phyloP scores from a whole-genome alignment of 2,329 filamentous ascomycete species.

The Ceratocystis cacaofunesta region DNA sequence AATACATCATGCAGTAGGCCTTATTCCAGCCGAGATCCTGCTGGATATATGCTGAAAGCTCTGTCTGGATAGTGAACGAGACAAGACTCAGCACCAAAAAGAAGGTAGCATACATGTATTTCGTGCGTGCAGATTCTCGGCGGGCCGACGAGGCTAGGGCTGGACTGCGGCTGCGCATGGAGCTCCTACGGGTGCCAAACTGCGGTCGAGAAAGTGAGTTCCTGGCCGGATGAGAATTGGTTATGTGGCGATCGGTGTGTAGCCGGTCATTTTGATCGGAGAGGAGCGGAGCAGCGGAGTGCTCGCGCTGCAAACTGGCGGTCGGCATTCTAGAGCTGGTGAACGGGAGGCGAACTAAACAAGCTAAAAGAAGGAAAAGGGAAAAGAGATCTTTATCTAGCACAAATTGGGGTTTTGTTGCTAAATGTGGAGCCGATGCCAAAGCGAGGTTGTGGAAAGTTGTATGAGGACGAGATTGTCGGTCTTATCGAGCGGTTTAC shows the following conservation, averaged over 20 bases:
- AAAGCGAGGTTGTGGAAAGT: not conserved
- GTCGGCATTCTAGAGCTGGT: not conserved
- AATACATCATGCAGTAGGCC: slow-evolving; percentile 98
- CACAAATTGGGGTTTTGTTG: not conserved
- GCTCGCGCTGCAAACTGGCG: slow-evolving; percentile 6
- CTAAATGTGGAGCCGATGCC: not conserved
- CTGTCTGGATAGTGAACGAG: slow-evolving; percentile 86
- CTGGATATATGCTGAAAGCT: slow-evolving; percentile 90
- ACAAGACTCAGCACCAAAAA: slow-evolving; percentile 73
- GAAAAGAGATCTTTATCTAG: not conserved
- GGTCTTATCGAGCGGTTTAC: not conserved
- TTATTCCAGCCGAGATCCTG: slow-evolving; percentile 88
- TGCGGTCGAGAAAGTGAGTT: not conserved
- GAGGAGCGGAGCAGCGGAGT: slow-evolving; percentile 13
- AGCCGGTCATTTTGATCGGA: not conserved
- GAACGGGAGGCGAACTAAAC: not conserved
- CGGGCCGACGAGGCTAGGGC: slow-evolving; percentile 26
- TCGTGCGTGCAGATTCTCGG: slow-evolving; percentile 45
- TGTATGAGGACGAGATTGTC: not conserved
- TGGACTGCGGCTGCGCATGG: slow-evolving; percentile 67
- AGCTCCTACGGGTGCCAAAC: slow-evolving; percentile 30
- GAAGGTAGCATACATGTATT: slow-evolving; percentile 74
- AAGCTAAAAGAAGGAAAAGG: not conserved
- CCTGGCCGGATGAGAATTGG: not conserved
- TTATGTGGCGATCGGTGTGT: not conserved